phyloP scores from a whole-genome alignment of 768 basidiomycete species.

The Auriculariales sp. region DNA sequence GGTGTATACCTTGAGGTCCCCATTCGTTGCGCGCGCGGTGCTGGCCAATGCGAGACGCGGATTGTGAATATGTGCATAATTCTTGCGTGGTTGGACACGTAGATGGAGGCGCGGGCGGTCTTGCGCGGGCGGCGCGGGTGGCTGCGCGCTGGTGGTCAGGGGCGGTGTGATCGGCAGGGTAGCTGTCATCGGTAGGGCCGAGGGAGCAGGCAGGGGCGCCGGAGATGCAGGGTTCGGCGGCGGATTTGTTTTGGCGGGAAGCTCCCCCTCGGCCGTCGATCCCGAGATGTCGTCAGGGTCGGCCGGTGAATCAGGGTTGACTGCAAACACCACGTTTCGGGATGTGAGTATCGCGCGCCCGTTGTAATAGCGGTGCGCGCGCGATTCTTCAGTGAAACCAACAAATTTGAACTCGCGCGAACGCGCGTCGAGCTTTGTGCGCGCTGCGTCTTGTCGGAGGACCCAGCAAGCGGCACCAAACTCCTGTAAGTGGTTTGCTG shows the following conservation, averaged over 20 bases:
- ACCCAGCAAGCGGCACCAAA: background rate
- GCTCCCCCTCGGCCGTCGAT: background rate
- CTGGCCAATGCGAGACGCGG: no score
- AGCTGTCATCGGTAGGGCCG: no score
- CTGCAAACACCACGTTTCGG: background rate
- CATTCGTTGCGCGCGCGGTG: no score
- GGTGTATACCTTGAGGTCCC: no score
- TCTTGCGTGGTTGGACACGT: no score
- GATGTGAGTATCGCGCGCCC: background rate
- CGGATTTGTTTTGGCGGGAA: background rate
- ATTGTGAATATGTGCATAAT: no score
- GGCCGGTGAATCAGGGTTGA: rapidly evolving
- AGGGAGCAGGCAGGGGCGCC: background rate
- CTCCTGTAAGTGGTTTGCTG: background rate
- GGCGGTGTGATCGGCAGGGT: no score
- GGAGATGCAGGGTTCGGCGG: background rate
- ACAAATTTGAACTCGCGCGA: background rate
- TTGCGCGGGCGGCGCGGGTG: no score
- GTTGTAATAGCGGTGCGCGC: background rate
- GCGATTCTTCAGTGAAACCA: background rate
- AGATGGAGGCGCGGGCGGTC: no score
- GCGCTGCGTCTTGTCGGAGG: background rate
- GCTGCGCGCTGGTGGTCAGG: no score
- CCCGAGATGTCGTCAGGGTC: background rate
- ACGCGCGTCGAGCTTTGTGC: background rate